Conservation (phyloP, 73 alveolate genomes). For the Paramecium caudatum region DNA sequence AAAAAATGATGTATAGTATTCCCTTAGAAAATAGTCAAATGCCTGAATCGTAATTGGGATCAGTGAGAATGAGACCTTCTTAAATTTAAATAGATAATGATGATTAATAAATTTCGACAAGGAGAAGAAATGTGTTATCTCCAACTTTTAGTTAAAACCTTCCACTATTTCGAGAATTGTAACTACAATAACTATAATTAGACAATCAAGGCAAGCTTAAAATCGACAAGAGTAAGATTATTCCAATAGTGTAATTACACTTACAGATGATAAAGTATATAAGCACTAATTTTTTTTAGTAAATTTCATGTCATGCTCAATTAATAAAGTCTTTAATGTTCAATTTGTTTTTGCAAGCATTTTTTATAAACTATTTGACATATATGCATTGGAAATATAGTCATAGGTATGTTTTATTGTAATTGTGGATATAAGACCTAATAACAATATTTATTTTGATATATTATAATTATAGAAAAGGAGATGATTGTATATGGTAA, state of each 20-base stretch:
- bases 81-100: constrained; percentile 37
- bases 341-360: constrained; percentile 15
- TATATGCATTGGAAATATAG: constrained; percentile 69
- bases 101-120: constrained; percentile 38
- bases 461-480: constrained; percentile 58
- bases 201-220: constrained; percentile 19
- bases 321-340: constrained; percentile 37
- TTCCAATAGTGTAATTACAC: constrained; percentile 1
- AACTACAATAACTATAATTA: neutral
- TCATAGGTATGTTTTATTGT: constrained; percentile 55
- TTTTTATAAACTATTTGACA: constrained; percentile 4
- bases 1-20: neutral
- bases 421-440: constrained; percentile 64
- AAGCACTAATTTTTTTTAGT: constrained; percentile 1
- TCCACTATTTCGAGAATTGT: constrained; percentile 64
- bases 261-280: constrained; percentile 51
- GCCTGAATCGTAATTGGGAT: constrained; percentile 68
- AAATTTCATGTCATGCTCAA: constrained; percentile 59
- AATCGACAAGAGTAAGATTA: neutral
- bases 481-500: constrained; percentile 68
- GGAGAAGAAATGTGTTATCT: constrained; percentile 57
- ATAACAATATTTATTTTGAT: constrained; percentile 60
- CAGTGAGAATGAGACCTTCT: constrained; percentile 66
- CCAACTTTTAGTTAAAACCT: constrained; percentile 56
- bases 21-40: neutral